Evolutionary conservation across 768 basidiomycete genomes (phyloP).

Genomic region (Mycena galericulata): DNA sequence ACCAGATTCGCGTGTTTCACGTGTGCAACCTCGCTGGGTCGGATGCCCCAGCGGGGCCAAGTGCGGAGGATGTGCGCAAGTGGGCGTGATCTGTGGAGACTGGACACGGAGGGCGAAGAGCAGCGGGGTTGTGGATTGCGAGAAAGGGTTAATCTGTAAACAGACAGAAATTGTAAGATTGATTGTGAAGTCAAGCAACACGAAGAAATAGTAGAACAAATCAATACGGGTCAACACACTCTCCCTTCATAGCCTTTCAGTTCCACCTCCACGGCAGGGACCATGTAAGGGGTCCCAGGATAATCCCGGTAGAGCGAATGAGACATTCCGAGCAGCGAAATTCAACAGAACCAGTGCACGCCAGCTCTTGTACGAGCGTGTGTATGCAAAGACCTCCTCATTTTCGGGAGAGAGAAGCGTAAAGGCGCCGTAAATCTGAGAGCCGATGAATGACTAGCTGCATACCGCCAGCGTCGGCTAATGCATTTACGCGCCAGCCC

Average conservation of each 20-base stretch:
- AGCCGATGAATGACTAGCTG: no score
- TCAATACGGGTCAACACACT: not conserved
- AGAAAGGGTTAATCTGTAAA: not conserved
- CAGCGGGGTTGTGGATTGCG: constrained; percentile 2
- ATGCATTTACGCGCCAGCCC: no score
- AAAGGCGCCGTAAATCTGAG: no score
- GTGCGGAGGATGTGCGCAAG: constrained; percentile 70
- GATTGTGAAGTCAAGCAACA: constrained; percentile 8
- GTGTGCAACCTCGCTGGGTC: constrained; percentile 91
- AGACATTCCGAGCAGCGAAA: no score
- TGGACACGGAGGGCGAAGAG: not conserved
- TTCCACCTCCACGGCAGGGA: not conserved
- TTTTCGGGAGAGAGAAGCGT: no score
- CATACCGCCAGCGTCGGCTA: no score
- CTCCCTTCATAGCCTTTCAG: not conserved
- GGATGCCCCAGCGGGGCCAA: constrained; percentile 76
- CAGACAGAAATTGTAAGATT: constrained; percentile 6
- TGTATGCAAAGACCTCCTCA: no score
- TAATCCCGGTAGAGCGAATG: not conserved
- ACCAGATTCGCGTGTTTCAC: constrained; percentile 81
- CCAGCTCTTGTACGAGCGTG: no score
- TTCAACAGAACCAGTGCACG: no score
- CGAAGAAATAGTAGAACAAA: constrained; percentile 3
- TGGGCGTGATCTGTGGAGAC: constrained; percentile 57
- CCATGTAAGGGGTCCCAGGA: not conserved